A percentile compares a stretch with the other conserved stretches of the same genome.
phyloP scores from a whole-genome alignment of 129 eudicot genomes.

The Dittrichia graveolens region DNA sequence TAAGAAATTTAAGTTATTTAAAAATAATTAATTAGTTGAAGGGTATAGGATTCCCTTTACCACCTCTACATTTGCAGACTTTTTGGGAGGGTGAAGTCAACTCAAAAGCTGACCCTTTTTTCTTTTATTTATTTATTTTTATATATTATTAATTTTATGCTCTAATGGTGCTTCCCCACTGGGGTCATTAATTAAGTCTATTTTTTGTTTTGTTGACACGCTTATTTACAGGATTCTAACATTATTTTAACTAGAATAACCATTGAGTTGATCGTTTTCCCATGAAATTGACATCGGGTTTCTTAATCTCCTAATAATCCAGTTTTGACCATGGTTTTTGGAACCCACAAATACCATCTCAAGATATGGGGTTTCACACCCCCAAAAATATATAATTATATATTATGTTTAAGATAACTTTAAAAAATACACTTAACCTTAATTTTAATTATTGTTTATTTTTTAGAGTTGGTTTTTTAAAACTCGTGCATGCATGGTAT shows the following conservation, averaged over 20 bases:
- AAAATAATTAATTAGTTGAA: slow-evolving; percentile 29
- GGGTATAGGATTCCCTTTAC: slow-evolving; percentile 47
- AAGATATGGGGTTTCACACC: slow-evolving; percentile 40
- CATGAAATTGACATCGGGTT: slow-evolving; percentile 38
- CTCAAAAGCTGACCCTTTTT: slow-evolving; percentile 45
- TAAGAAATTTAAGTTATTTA: slow-evolving; percentile 13
- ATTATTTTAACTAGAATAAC: slow-evolving; percentile 17
- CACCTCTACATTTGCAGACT: slow-evolving; percentile 50
- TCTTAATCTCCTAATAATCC: slow-evolving; percentile 41
- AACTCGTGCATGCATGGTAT: no score
- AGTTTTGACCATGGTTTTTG: slow-evolving; percentile 44
- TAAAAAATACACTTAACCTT: no score
- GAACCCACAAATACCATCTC: slow-evolving; percentile 39
- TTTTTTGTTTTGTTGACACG: slow-evolving; percentile 37
- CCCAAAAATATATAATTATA: neutral
- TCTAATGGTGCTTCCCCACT: slow-evolving; percentile 50
- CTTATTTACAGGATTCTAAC: slow-evolving; percentile 37
- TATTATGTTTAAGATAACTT: neutral
- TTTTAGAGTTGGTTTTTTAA: no score
- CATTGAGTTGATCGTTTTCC: slow-evolving; percentile 22
- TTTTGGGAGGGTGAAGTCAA: slow-evolving; percentile 50
- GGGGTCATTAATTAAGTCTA: slow-evolving; percentile 41
- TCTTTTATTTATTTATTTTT: slow-evolving; percentile 17
- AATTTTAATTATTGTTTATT: neutral
- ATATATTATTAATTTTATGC: slow-evolving; percentile 19